Evolutionary conservation across 2,329 filamentous ascomycete species (phyloP).

Genomic region (Purpureocillium lavendulum): DNA sequence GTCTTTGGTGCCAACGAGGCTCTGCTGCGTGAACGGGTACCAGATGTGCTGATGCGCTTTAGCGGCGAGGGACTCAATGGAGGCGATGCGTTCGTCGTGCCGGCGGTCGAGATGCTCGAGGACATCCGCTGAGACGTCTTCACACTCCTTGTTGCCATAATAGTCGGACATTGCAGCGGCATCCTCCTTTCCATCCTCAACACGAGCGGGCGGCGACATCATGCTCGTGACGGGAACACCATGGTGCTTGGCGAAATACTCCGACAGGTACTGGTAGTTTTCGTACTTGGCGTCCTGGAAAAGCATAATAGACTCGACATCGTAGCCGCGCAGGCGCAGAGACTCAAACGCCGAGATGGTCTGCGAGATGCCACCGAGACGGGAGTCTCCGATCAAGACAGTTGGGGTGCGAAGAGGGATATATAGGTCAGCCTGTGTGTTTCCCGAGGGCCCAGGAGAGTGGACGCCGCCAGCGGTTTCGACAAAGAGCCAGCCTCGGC

Average conservation of each 20-base stretch:
- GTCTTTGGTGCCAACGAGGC: constrained; percentile 47
- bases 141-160: constrained; percentile 42
- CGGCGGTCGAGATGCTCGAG: constrained; percentile 41
- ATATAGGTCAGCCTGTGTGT: constrained; percentile 71
- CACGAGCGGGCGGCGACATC: constrained; percentile 48
- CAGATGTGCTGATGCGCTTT: constrained; percentile 61
- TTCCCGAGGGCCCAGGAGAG: constrained; percentile 69
- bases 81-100: constrained; percentile 47
- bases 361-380: constrained; percentile 70
- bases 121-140: constrained; percentile 31
- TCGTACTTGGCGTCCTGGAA: constrained; percentile 59
- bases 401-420: constrained; percentile 64
- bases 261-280: constrained; percentile 58
- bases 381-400: constrained; percentile 65
- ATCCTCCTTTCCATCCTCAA: constrained; percentile 35
- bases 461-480: constrained; percentile 80
- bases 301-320: constrained; percentile 61
- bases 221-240: constrained; percentile 49
- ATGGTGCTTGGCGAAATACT: constrained; percentile 56
- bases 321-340: constrained; percentile 67
- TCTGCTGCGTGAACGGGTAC: constrained; percentile 84
- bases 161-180: constrained; percentile 51
- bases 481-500: constrained; percentile 55
- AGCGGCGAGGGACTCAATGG: constrained; percentile 52
- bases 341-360: constrained; percentile 78